These are phyloP conservation scores for Micromonas pusilla DNA, from an alignment of 139 green algal genomes.

Conservation along the genomic window DNA sequence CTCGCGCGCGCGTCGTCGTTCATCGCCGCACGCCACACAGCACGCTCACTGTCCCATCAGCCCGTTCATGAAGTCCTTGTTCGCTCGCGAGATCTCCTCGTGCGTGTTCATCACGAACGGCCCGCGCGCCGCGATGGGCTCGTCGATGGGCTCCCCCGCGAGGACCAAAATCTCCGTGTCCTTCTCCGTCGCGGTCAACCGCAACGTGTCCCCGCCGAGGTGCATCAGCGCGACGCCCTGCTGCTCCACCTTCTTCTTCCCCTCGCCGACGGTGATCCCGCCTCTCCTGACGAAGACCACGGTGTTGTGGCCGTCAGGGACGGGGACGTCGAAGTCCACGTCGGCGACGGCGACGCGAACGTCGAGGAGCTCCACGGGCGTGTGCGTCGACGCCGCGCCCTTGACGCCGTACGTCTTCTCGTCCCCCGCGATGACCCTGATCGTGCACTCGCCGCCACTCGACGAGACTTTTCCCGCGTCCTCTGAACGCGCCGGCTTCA, in stretches of 20 bases:
- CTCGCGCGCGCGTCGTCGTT: no score
- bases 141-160: slow-evolving; percentile 33
- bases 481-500: background rate
- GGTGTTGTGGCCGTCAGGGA: slow-evolving; percentile 20
- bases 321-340: background rate
- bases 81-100: slow-evolving; percentile 37
- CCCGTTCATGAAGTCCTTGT: slow-evolving; percentile 30
- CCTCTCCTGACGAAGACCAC: slow-evolving; percentile 21
- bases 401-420: slow-evolving; percentile 3
- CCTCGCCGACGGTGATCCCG: background rate
- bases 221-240: slow-evolving; percentile 26
- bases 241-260: slow-evolving; percentile 5
- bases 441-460: background rate
- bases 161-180: slow-evolving; percentile 33
- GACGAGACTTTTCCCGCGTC: background rate
- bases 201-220: background rate
- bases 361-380: slow-evolving; percentile 26
- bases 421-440: slow-evolving; percentile 31
- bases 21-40: background rate
- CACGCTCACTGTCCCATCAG: slow-evolving; percentile 16
- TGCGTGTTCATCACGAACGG: slow-evolving; percentile 46
- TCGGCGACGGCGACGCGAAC: background rate
- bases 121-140: slow-evolving; percentile 38
- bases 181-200: slow-evolving; percentile 36
- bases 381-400: slow-evolving; percentile 18